Evolutionary conservation across 2,329 filamentous ascomycete species (phyloP), one percentile per base, ranked within the genome.

Genomic region (Lasiodiplodia sp.): DNA sequence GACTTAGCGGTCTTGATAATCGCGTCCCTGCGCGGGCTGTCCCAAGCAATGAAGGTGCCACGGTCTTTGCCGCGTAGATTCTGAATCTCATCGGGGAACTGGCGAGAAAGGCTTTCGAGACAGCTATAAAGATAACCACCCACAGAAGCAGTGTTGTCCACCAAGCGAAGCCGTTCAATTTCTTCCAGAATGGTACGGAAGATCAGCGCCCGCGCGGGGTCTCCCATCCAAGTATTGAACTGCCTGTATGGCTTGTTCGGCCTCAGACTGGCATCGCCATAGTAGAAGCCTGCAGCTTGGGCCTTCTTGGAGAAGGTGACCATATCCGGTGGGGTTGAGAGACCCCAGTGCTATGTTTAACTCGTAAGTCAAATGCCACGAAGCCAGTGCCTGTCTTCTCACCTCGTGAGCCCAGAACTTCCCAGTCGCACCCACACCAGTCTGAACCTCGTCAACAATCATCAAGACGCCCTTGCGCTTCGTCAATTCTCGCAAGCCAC

Each of bases 191-290:
- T 97, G 76, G 89, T 91, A 71, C 92, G 89, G 90, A 96, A 97
- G 72, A 97, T 86, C 70, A 97, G 83, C n/a, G 92, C 93, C 69
- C 93, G 90, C 16, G 91, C 90, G 18, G 94, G 94, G 83, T 97
- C 94, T 75, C 94, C 94, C 91, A 97, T 96, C 94, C 94, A 97
- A 60, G 93, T 97, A 86, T 97, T 97, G 87, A 97, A 97, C 83
- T 97, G 94, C 71, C 94, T 90, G 86, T 97, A 97, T 8, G 94
- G 91, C 87, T 94, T 94, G 85, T 97, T 97, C 71, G 94, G 94
- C 14, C 92, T 87, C 73, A 97, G 86, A 52, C 88, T 89, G 11
- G 88, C 87, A 85, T 96, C 91, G 70, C 91, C 91, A 78, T 90
- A 97, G 86, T 96, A 97, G 87, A 95, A 97, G 44, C 94, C 94